These are phyloP conservation scores for Pythium sukuiense DNA, from an alignment of 352 stramenopile species.

Conservation along the genomic window DNA sequence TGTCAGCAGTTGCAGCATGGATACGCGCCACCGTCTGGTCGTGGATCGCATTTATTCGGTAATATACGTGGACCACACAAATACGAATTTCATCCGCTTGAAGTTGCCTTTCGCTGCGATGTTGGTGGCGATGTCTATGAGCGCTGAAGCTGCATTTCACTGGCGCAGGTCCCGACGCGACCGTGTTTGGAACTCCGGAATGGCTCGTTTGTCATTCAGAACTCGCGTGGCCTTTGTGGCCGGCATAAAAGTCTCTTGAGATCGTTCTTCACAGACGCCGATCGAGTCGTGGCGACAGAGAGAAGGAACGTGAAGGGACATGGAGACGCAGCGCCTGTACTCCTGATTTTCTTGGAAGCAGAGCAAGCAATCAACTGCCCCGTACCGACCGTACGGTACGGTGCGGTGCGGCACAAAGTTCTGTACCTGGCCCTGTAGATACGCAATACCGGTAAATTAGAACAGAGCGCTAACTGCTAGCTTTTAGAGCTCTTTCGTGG, in stretches of 20 bases:
- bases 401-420: background rate
- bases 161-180: too few relatives aligned
- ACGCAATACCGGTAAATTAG: background rate
- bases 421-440: background rate
- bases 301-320: background rate
- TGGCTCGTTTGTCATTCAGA: background rate
- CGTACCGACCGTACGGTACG: background rate
- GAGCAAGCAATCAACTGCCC: too few relatives aligned
- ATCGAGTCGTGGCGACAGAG: background rate
- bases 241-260: background rate
- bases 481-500: background rate
- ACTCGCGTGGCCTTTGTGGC: background rate
- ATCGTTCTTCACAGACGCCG: background rate
- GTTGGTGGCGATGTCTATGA: background rate
- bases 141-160: too few relatives aligned
- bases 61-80: constrained; percentile 22
- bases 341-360: background rate
- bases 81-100: background rate
- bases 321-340: background rate
- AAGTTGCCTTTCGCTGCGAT: background rate
- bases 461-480: background rate
- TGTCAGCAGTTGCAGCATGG: background rate
- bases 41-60: constrained; percentile 15
- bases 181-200: background rate
- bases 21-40: constrained; percentile 4